Conservation (phyloP, 75 land plant species). For the Ceratopteris richardii region DNA sequence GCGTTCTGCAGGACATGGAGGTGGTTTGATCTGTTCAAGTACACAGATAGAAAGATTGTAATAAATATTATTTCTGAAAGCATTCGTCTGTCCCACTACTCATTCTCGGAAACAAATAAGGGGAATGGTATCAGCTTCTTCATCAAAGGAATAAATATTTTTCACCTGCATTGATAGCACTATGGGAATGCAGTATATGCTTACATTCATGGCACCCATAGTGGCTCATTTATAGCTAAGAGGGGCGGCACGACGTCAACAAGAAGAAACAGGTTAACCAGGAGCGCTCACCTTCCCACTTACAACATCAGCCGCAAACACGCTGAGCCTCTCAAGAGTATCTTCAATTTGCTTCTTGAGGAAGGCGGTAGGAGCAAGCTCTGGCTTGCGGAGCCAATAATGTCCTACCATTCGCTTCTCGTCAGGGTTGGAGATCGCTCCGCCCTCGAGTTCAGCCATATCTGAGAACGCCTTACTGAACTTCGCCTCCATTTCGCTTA, state of each 20-base stretch:
- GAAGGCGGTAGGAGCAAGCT: constrained; percentile 53
- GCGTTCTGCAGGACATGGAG: constrained; percentile 65
- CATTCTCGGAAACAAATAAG: no score
- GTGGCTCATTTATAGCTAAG: no score
- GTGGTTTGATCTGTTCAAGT: constrained; percentile 88
- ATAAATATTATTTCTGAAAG: no score
- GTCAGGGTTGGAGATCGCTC: constrained; percentile 90
- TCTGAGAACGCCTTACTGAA: constrained; percentile 60
- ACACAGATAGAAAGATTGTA: no score
- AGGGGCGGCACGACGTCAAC: no score
- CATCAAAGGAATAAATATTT: no score
- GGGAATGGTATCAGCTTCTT: no score
- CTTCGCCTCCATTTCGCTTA: constrained; percentile 60
- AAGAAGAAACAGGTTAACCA: no score
- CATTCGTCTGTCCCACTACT: no score
- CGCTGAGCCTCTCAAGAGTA: constrained; percentile 45
- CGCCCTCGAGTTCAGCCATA: constrained; percentile 78
- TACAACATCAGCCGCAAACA: constrained; percentile 68
- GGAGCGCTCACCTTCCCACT: constrained; percentile 57
- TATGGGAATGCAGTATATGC: no score
- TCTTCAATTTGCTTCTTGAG: constrained; percentile 57
- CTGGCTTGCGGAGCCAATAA: constrained; percentile 78
- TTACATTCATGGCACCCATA: no score
- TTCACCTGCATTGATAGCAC: no score
- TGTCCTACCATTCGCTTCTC: constrained; percentile 94